Evolutionary conservation across 371 early-diverging fungal genomes (phyloP).

Genomic region (Dinochytrium kinnereticum): DNA sequence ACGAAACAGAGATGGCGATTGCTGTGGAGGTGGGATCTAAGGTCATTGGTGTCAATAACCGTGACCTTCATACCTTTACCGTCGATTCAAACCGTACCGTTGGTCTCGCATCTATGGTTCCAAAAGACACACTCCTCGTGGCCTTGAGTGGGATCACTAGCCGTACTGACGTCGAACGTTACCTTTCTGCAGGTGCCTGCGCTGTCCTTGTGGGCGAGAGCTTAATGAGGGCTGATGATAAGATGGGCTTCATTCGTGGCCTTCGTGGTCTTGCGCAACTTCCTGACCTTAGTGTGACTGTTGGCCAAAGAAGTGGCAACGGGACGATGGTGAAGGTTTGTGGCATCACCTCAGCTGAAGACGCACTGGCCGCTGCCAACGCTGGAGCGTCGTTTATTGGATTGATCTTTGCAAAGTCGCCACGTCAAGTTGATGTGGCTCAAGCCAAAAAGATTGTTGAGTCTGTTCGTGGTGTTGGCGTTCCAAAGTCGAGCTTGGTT

Average conservation of each 20-base stretch:
- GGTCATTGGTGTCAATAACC: slow-evolving; percentile 96
- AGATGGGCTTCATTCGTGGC: slow-evolving; percentile 72
- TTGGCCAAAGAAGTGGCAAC: slow-evolving; percentile 13
- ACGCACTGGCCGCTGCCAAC: slow-evolving; percentile 78
- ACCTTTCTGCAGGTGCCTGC: slow-evolving; percentile 70
- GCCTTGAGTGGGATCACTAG: slow-evolving; percentile 90
- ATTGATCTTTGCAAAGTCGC: slow-evolving; percentile 81
- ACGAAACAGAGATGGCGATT: slow-evolving; percentile 82
- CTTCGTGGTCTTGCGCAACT: slow-evolving; percentile 47
- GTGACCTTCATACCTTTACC: slow-evolving; percentile 93
- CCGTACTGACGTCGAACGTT: slow-evolving; percentile 83
- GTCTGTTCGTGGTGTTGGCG: slow-evolving; percentile 54
- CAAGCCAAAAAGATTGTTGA: slow-evolving; percentile 68
- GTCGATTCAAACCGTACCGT: slow-evolving; percentile 89
- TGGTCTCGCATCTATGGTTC: slow-evolving; percentile 75
- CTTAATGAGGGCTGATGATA: slow-evolving; percentile 85
- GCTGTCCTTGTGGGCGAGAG: slow-evolving; percentile 96
- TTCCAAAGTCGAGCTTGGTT: slow-evolving; percentile 11
- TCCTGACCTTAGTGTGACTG: slow-evolving; percentile 25
- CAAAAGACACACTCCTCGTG: slow-evolving; percentile 72
- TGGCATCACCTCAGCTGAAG: slow-evolving; percentile 81
- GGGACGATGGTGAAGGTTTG: slow-evolving; percentile 85
- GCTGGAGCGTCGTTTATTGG: slow-evolving; percentile 89
- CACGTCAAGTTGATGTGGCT: slow-evolving; percentile 63
- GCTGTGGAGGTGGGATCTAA: slow-evolving; percentile 83